phyloP scores from a whole-genome alignment of 495 filamentous ascomycete genomes.

The Aspergillus indologenus region DNA sequence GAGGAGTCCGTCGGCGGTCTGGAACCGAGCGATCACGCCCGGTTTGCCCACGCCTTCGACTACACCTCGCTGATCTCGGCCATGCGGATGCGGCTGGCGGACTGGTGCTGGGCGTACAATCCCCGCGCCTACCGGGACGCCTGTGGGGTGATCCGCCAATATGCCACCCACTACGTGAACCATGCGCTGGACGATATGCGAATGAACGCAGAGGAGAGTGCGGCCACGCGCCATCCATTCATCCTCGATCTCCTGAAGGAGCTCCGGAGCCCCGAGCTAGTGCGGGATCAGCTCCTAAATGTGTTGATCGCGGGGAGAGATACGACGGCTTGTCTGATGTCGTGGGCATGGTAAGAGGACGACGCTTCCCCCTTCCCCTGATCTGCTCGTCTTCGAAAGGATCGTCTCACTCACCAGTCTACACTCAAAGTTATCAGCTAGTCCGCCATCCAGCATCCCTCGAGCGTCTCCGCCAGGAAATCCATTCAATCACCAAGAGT shows the following conservation, averaged over 20 bases:
- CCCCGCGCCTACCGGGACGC: too few species aligned
- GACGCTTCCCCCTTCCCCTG: too few species aligned
- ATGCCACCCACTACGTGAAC: not conserved
- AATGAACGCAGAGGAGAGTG: constrained; percentile 19
- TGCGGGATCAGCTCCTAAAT: constrained; percentile 56
- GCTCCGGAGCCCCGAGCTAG: constrained; percentile 21
- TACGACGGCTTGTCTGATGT: constrained; percentile 51
- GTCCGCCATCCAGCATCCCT: constrained; percentile 26
- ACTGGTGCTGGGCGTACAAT: too few species aligned
- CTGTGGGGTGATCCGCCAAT: not conserved
- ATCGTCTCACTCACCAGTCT: too few species aligned
- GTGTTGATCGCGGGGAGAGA: constrained; percentile 61
- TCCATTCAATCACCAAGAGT: constrained; percentile 25
- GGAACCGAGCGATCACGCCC: not conserved
- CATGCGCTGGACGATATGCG: not conserved
- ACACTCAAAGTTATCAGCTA: constrained; percentile 25
- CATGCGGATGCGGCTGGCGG: too few species aligned
- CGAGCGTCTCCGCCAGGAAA: constrained; percentile 22
- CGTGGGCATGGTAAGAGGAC: constrained; percentile 25
- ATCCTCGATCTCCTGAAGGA: constrained; percentile 18
- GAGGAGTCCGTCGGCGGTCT: constrained; percentile 39
- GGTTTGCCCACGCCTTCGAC: not conserved
- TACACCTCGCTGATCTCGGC: not conserved
- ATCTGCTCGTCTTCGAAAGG: too few species aligned
- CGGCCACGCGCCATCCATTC: constrained; percentile 10